These are phyloP conservation scores for Cymodocea nodosa DNA, from an alignment of 116 monocot genomes.

Conservation along the genomic window DNA sequence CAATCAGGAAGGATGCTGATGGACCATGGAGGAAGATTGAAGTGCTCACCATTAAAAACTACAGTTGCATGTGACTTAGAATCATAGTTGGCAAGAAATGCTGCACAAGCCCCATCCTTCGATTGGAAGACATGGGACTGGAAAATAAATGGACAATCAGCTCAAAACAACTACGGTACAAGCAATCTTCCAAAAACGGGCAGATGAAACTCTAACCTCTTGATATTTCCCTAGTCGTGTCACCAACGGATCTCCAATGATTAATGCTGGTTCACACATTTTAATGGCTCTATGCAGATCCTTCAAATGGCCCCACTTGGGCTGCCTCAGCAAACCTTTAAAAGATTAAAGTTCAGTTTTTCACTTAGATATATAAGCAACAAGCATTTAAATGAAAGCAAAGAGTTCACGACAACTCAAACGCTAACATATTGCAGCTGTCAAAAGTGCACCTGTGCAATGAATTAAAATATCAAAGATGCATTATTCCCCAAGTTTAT, in stretches of 20 bases:
- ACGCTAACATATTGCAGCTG: too few species aligned
- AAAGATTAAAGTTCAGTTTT: neutral
- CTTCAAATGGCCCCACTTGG: slow-evolving; percentile 91
- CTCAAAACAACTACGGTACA: neutral
- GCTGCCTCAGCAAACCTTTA: slow-evolving; percentile 70
- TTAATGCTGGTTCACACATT: slow-evolving; percentile 51
- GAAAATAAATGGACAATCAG: neutral
- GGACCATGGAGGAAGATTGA: slow-evolving; percentile 91
- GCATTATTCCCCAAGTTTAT: too few species aligned
- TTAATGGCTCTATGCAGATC: slow-evolving; percentile 88
- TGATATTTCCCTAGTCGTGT: slow-evolving; percentile 44
- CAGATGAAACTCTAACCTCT: slow-evolving; percentile 34
- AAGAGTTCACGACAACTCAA: too few species aligned
- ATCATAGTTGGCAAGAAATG: slow-evolving; percentile 81
- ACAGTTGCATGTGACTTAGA: slow-evolving; percentile 34
- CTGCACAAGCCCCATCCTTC: slow-evolving; percentile 59
- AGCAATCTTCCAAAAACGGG: neutral
- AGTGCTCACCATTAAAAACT: slow-evolving; percentile 48
- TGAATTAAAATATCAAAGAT: too few species aligned
- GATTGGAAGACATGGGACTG: slow-evolving; percentile 83
- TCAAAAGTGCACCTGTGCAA: too few species aligned
- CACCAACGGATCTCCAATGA: slow-evolving; percentile 50
- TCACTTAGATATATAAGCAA: neutral
- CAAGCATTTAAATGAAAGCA: too few species aligned
- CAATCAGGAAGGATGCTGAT: slow-evolving; percentile 95